Percentiles rank a stretch among this genome's conserved stretches.
phyloP scores from a whole-genome alignment of 371 early-diverging fungal genomes.

The Mortierella sp. region DNA sequence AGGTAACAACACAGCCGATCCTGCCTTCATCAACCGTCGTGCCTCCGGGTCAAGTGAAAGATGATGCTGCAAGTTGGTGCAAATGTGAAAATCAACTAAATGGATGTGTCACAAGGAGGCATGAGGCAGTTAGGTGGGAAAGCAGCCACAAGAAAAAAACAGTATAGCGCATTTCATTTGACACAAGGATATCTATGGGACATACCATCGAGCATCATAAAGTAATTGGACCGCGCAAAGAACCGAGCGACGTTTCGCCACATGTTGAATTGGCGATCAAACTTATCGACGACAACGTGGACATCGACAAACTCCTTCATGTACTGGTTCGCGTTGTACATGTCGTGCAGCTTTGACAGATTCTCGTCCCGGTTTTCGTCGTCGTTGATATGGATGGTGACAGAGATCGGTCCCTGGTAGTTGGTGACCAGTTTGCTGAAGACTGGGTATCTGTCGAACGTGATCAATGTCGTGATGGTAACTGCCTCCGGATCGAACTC shows the following conservation, averaged over 20 bases:
- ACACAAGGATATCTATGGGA: neutral
- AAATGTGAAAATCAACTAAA: conserved; percentile 74
- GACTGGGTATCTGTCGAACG: conserved; percentile 62
- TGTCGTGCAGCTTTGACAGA: conserved; percentile 62
- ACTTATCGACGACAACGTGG: conserved; percentile 73
- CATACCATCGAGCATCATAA: conserved; percentile 74
- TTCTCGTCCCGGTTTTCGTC: conserved; percentile 63
- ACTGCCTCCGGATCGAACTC: conserved; percentile 55
- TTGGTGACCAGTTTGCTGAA: conserved; percentile 68
- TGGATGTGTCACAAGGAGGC: neutral
- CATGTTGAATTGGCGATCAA: conserved; percentile 79
- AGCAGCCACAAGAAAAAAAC: neutral
- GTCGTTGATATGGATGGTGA: conserved; percentile 72
- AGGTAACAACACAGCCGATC: conserved; percentile 71
- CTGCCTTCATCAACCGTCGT: conserved; percentile 59
- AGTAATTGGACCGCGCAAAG: conserved; percentile 74
- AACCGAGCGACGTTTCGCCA: conserved; percentile 80
- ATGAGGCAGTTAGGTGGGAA: neutral
- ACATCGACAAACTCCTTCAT: conserved; percentile 72
- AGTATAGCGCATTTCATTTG: too few relatives aligned
- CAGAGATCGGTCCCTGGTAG: conserved; percentile 77
- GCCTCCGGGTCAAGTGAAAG: conserved; percentile 58
- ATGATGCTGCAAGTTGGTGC: conserved; percentile 68
- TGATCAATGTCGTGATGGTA: conserved; percentile 64
- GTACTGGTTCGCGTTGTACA: conserved; percentile 63